Evolutionary conservation across 257 asterid genomes (phyloP).

Genomic region (Thymus quinquecostatus): DNA sequence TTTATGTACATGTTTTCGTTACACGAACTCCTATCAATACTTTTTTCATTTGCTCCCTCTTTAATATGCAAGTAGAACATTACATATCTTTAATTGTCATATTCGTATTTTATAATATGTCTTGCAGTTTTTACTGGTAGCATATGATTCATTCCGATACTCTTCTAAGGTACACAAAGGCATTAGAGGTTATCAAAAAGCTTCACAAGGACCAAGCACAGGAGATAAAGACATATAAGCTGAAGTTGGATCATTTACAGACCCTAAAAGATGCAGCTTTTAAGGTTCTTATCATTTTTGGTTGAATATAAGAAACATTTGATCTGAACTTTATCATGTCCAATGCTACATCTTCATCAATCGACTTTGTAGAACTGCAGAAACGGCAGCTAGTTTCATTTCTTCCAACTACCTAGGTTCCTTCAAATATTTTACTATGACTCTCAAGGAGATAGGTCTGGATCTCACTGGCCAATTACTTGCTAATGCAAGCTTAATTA

Average conservation of each 20-base stretch:
- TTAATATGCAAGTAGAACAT: background rate
- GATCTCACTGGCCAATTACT: slow-evolving; percentile 3
- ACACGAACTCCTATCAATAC: background rate
- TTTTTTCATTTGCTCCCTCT: background rate
- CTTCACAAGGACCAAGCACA: slow-evolving; percentile 98
- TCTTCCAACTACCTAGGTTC: background rate
- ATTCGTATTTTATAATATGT: slow-evolving; percentile 17
- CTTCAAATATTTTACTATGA: slow-evolving; percentile 4
- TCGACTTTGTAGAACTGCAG: slow-evolving; percentile 15
- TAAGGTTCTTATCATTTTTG: slow-evolving; percentile 58
- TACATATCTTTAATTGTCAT: slow-evolving; percentile 10
- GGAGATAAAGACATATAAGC: slow-evolving; percentile 85
- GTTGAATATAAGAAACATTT: slow-evolving; percentile 18
- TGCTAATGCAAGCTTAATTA: slow-evolving; percentile 9
- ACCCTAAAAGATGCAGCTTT: slow-evolving; percentile 89
- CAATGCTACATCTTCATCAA: slow-evolving; percentile 5
- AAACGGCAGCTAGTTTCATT: slow-evolving; percentile 1
- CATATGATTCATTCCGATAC: slow-evolving; percentile 22
- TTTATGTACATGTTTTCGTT: background rate
- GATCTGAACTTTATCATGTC: slow-evolving; percentile 15
- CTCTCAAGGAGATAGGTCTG: background rate
- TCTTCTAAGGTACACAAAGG: slow-evolving; percentile 85
- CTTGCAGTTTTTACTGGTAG: slow-evolving; percentile 21
- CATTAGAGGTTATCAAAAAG: slow-evolving; percentile 93
- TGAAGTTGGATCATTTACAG: slow-evolving; percentile 92